Conservation (phyloP, 1,284 basidiomycete genomes). For the Ustilago sp. region DNA sequence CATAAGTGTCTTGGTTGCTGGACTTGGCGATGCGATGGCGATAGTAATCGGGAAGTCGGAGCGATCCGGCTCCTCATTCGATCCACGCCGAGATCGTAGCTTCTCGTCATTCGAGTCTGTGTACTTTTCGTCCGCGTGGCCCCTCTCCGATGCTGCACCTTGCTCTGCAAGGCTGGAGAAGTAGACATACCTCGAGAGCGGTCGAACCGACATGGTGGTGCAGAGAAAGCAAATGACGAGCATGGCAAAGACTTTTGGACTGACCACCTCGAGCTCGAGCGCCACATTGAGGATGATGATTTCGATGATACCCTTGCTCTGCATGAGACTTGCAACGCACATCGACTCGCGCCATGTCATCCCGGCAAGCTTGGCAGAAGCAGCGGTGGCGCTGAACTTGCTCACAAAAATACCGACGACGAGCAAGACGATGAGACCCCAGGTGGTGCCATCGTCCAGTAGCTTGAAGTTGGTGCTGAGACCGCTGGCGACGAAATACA, state of each 20-base stretch:
- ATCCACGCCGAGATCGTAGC: not conserved
- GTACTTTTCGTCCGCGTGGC: constrained; percentile 8
- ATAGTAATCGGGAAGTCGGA: constrained; percentile 46
- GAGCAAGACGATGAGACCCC: constrained; percentile 55
- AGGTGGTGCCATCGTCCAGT: constrained; percentile 39
- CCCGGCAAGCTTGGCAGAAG: constrained; percentile 41
- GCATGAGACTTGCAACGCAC: constrained; percentile 51
- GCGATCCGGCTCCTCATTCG: not conserved
- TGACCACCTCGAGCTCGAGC: constrained; percentile 43
- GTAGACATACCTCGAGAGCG: constrained; percentile 47
- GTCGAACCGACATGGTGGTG: constrained; percentile 50
- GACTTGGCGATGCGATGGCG: constrained; percentile 51
- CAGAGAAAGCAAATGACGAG: constrained; percentile 53
- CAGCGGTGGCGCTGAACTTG: constrained; percentile 50
- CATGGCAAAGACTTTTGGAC: constrained; percentile 50
- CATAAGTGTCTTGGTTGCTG: constrained; percentile 50
- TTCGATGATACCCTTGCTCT: constrained; percentile 59
- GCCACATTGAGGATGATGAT: constrained; percentile 57
- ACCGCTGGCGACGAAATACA: constrained; percentile 55
- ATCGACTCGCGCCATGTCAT: constrained; percentile 52
- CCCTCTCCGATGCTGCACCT: not conserved
- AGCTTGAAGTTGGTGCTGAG: constrained; percentile 56
- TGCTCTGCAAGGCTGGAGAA: constrained; percentile 26
- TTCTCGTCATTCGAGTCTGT: constrained; percentile 1
- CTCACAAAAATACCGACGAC: constrained; percentile 53